phyloP scores from a whole-genome alignment of 805 yeast genomes.

The Torulaspora delbrueckii region DNA sequence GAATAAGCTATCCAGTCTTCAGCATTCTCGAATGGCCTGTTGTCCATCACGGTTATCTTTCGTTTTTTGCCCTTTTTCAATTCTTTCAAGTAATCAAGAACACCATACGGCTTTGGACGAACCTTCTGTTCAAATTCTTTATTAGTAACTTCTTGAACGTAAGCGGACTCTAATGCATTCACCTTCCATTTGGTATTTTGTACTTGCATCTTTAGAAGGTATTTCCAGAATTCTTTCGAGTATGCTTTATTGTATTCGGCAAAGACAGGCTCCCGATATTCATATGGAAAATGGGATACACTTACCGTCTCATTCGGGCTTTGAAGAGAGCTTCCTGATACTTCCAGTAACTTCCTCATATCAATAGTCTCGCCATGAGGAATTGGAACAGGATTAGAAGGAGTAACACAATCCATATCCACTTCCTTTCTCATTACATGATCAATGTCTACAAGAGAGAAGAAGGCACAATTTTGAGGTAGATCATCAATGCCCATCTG shows the following conservation, averaged over 20 bases:
- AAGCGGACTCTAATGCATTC: conserved; percentile 24
- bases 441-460: conserved; percentile 90
- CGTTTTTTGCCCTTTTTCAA: conserved; percentile 17
- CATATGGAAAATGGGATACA: conserved; percentile 20
- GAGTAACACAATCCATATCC: conserved; percentile 84
- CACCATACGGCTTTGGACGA: conserved; percentile 14
- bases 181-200: conserved; percentile 26
- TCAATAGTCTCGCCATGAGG: conserved; percentile 75
- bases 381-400: conserved; percentile 68
- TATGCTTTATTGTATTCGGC: conserved; percentile 29
- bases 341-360: conserved; percentile 49
- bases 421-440: conserved; percentile 87
- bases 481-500: conserved; percentile 83
- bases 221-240: conserved; percentile 25
- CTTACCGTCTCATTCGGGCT: conserved; percentile 19
- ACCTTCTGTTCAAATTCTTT: conserved; percentile 14
- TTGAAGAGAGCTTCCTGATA: conserved; percentile 28
- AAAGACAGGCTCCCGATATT: conserved; percentile 31
- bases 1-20: conserved; percentile 2
- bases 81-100: conserved; percentile 25
- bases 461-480: conserved; percentile 94
- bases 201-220: conserved; percentile 30
- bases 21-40: conserved; percentile 5
- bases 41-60: conserved; percentile 24
- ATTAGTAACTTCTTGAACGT: conserved; percentile 15